A percentile compares a stretch with the other conserved stretches of the same genome.
Conservation (phyloP, 345 rosid genomes). For the Eucalyptus virginea region DNA sequence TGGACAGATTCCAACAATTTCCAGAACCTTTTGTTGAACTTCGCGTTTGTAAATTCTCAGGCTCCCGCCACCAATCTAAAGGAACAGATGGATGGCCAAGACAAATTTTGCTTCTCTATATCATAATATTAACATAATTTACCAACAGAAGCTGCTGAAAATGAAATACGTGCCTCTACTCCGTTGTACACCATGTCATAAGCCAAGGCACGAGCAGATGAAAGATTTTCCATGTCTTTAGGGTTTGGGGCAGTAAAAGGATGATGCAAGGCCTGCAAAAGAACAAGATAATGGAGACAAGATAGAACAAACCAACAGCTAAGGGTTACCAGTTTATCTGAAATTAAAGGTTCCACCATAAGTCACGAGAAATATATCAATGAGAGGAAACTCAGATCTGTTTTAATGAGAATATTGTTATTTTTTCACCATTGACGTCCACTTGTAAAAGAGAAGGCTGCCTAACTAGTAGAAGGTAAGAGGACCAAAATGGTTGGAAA, state of each 20-base stretch:
- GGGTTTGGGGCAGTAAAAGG: slow-evolving; percentile 97
- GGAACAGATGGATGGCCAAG: not conserved
- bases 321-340: not conserved
- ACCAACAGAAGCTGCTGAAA: not conserved
- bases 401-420: not conserved
- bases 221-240: slow-evolving; percentile 73
- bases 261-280: slow-evolving; percentile 81
- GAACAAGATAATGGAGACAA: not conserved
- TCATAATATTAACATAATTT: not conserved
- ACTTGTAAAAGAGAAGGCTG: not conserved
- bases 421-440: not conserved
- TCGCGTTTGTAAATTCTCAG: slow-evolving; percentile 89
- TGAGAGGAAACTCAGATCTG: not conserved
- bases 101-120: not conserved
- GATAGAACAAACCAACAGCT: not conserved
- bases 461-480: not conserved
- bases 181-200: slow-evolving; percentile 99
- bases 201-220: slow-evolving; percentile 91
- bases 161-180: slow-evolving; percentile 52
- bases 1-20: slow-evolving; percentile 66
- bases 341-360: not conserved
- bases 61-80: slow-evolving; percentile 98
- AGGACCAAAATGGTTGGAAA: not conserved
- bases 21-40: slow-evolving; percentile 76
- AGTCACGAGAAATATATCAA: not conserved